Evolutionary conservation across 352 stramenopile species (phyloP).

Genomic region (Pythium biforme): DNA sequence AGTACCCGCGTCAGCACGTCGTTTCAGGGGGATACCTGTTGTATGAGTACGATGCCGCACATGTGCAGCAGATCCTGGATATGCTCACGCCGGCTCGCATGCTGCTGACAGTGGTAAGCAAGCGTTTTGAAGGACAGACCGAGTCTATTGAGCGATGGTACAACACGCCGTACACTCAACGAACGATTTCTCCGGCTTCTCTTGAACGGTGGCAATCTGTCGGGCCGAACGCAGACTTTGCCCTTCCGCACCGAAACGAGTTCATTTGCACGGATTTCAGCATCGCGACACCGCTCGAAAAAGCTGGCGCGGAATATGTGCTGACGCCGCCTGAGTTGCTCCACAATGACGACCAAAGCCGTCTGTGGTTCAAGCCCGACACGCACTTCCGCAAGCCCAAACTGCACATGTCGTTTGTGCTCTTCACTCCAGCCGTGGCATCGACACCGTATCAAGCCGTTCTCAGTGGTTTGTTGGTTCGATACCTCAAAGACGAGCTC

Average conservation of each 20-base stretch:
- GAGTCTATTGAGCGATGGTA: slow-evolving; percentile 64
- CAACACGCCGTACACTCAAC: slow-evolving; percentile 56
- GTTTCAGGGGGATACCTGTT: slow-evolving; percentile 62
- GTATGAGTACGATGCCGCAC: slow-evolving; percentile 59
- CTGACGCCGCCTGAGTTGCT: slow-evolving; percentile 34
- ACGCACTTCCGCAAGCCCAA: slow-evolving; percentile 91
- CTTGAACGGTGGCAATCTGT: slow-evolving; percentile 41
- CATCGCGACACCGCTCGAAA: slow-evolving; percentile 44
- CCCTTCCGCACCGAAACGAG: slow-evolving; percentile 63
- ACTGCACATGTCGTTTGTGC: slow-evolving; percentile 79
- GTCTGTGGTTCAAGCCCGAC: slow-evolving; percentile 87
- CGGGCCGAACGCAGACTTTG: slow-evolving; percentile 33
- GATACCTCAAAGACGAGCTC: slow-evolving; percentile 79
- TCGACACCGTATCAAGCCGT: slow-evolving; percentile 65
- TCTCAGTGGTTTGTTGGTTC: slow-evolving; percentile 70
- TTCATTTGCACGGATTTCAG: slow-evolving; percentile 79
- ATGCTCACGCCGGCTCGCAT: slow-evolving; percentile 49
- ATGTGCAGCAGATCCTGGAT: slow-evolving; percentile 53
- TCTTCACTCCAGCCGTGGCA: slow-evolving; percentile 62
- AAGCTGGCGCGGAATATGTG: slow-evolving; percentile 19
- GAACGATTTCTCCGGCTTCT: slow-evolving; percentile 30
- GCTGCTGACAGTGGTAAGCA: slow-evolving; percentile 67
- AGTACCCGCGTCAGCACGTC: slow-evolving; percentile 57
- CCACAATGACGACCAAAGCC: slow-evolving; percentile 45
- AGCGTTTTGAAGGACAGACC: slow-evolving; percentile 58